Percentiles rank a stretch among this genome's conserved stretches.
phyloP scores from a whole-genome alignment of 306 rosid genomes.

The Glycine latifolia region DNA sequence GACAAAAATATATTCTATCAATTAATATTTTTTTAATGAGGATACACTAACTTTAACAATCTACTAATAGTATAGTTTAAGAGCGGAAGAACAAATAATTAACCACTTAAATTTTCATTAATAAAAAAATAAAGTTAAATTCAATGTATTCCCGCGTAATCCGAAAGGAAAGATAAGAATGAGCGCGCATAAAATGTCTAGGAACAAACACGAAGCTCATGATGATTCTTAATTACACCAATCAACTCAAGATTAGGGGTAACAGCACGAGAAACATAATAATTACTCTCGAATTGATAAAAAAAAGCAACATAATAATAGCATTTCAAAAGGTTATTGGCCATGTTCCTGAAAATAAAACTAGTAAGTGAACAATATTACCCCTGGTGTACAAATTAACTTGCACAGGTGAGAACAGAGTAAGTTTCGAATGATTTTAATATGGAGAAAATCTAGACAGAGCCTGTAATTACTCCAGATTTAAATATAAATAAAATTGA shows the following conservation, averaged over 20 bases:
- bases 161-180: background rate
- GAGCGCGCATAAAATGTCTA: background rate
- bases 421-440: too few species aligned
- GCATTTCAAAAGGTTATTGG: background rate
- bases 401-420: too few species aligned
- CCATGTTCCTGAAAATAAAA: background rate
- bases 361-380: conserved; percentile 6
- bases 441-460: too few species aligned
- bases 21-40: too few species aligned
- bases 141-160: background rate
- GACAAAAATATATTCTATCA: too few species aligned
- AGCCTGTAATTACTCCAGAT: too few species aligned
- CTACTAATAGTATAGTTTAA: too few species aligned
- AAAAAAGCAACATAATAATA: conserved; percentile 43
- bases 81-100: too few species aligned
- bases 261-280: conserved; percentile 43
- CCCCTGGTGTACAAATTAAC: background rate
- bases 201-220: background rate
- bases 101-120: background rate
- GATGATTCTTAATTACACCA: conserved; percentile 39
- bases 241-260: conserved; percentile 40
- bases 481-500: too few species aligned
- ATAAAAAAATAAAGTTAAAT: background rate
- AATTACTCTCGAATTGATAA: conserved; percentile 48
- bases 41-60: too few species aligned